Base-by-base conservation (phyloP, 1,139 yeast species). In the Blastobotrys buckinghamii region DNA sequence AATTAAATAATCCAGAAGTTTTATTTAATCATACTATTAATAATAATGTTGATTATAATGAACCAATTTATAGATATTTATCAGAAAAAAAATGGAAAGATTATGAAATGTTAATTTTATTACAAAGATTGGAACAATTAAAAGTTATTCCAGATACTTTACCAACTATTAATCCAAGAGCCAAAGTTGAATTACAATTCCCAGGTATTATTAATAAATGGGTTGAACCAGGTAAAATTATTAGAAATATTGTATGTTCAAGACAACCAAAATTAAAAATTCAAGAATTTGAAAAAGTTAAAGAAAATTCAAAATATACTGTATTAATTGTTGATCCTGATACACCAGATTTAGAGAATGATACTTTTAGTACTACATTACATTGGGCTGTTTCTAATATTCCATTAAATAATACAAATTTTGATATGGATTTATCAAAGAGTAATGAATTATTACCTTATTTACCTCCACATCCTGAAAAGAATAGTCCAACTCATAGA, bases 131-230 rank as follows among this genome's bases (percentile, higher is more conserved):
- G 52, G 98, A 92, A 69, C 82, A 86, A 52, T 71, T 89, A 56
- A 78, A 78, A 46, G 88, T 88, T 45, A 85, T 94, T 55, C 98
- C 98, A 27, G 98, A 92, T 64, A 89, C 97, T 1, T 65, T 92
- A 63, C 94, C 97, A 22, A 88, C 97, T 0, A 69, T 92, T 51
- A 81, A 77, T n/a, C 97, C 98, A 17, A 70, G 75, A 54, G 94
- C 80, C 15, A 87, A 85, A 47, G 88, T 92, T 9, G 73, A 78
- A 47, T 66, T 94, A 44, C 82, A 79, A 67, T 92, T 92, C 64
- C 74, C 79, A 1, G 82, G 84, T 40, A 86, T 85, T 55, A 71
- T 77, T 19, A 76, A 79, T 51, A 76, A 73, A 54, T 82, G 87
- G 87, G 70, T 90, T 38, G 82, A 77, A 48, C 96, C 97, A 12